These are phyloP conservation scores for Cyberlindnera americana DNA, from an alignment of 805 yeast genomes.

Conservation along the genomic window DNA sequence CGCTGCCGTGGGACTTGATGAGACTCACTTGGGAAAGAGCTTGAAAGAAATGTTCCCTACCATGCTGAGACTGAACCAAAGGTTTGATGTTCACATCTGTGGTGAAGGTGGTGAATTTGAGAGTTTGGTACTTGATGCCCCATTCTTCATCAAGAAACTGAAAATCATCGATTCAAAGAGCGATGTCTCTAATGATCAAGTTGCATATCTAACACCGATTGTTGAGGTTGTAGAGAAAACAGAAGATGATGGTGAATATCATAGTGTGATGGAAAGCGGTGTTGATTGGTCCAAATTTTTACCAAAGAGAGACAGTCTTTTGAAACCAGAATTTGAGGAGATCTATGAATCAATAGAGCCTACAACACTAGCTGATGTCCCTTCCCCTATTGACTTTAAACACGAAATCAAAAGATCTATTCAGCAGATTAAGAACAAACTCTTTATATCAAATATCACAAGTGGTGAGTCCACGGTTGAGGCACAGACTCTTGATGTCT, in stretches of 20 bases:
- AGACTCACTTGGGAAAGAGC: constrained; percentile 63
- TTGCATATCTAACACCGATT: constrained; percentile 56
- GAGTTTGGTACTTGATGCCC: constrained; percentile 86
- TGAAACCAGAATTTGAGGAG: constrained; percentile 39
- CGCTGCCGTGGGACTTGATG: constrained; percentile 82
- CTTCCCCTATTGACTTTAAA: not conserved
- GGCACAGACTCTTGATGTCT: constrained; percentile 48
- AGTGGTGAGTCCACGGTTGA: constrained; percentile 27
- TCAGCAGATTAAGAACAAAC: constrained; percentile 24
- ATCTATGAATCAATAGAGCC: constrained; percentile 24
- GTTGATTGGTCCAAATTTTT: constrained; percentile 25
- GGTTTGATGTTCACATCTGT: constrained; percentile 86
- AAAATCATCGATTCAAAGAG: constrained; percentile 18
- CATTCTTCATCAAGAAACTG: constrained; percentile 63
- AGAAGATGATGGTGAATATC: constrained; percentile 23
- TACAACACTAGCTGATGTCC: not conserved
- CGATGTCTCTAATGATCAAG: constrained; percentile 50
- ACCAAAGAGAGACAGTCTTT: constrained; percentile 24
- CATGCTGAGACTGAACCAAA: constrained; percentile 50
- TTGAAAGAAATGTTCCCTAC: constrained; percentile 59
- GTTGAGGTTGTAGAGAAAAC: constrained; percentile 46
- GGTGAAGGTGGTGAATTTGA: constrained; percentile 99
- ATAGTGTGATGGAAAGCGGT: constrained; percentile 17
- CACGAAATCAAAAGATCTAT: constrained; percentile 5
- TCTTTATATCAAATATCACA: constrained; percentile 45